Base-by-base conservation (phyloP, 2,329 filamentous ascomycete species). In the Simplicillium aogashimaense region DNA sequence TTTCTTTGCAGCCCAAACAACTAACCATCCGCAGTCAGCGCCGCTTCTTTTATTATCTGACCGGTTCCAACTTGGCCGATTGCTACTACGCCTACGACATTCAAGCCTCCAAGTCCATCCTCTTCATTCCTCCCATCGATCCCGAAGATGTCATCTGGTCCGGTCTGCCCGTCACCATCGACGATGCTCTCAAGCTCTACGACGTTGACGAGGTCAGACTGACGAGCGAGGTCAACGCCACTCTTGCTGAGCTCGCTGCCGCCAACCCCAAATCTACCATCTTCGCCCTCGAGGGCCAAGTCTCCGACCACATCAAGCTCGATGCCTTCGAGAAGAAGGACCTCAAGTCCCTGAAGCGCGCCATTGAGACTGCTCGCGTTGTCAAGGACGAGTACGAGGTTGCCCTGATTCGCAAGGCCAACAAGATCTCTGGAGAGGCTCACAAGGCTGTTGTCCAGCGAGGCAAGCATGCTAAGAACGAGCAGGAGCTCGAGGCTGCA, bases 91-190 rank as follows among this genome's bases (percentile, higher is more conserved):
- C 82, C 42, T 95, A 95, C 67, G 82, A 95, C 48, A 81, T 94
- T 43, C 68, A 74, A 35, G 72, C 76, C 36, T 74, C 79, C 48
- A 78, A 79, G 51, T 76, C 89, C 32, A 94, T 82, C 3, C 78
- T 98, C 37, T 98, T 89, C 66, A 90, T 98, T 52, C 90, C 92
- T 2, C 85, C 88, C 13, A 76, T 89, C 52, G 81, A 95, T 51
- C 76, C 86, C n/a, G 85, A 92, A 34, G 81, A 80, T 40, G 88
- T 97, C 43, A 86, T 97, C 55, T 98, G 90, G 90, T 85, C 83
- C 20, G 92, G 92, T 11, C 73, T 97, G 13, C 92, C 90, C 0
- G 67, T 94, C 45, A 85, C 80, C 29, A 65, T 74, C 29, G 73
- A 83, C 33, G 83, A 95, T 54, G 90, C 90, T 7, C 65, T 83